A percentile compares a stretch with the other conserved stretches of the same genome.
Conservation (phyloP, 2,329 filamentous ascomycete genomes). For the Penicillium oxalicum region DNA sequence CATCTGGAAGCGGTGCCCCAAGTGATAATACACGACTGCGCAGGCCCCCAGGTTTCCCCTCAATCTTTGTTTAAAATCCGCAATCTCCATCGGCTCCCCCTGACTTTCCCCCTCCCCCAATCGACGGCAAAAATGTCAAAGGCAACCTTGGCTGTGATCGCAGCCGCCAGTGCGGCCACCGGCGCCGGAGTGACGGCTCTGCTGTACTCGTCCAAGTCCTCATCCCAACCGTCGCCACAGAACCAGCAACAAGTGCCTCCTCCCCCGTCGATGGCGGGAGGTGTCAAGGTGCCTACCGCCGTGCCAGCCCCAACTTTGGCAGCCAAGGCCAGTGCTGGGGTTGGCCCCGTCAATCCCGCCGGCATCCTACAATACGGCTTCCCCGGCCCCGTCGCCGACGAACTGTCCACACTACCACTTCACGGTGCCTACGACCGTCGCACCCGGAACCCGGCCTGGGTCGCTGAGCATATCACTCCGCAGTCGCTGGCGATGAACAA, state of each 20-base stretch:
- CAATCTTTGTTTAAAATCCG: background rate
- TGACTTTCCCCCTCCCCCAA: background rate
- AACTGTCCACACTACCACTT: conserved; percentile 68
- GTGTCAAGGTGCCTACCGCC: conserved; percentile 28
- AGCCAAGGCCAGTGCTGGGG: conserved; percentile 5
- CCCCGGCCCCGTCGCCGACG: conserved; percentile 80
- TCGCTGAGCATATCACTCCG: conserved; percentile 91
- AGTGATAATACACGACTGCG: too few species aligned
- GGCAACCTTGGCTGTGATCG: conserved; percentile 67
- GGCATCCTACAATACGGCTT: conserved; percentile 84
- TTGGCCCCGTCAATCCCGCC: conserved; percentile 60
- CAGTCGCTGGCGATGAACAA: conserved; percentile 67
- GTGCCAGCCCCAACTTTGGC: conserved; percentile 20
- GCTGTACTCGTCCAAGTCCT: conserved; percentile 54
- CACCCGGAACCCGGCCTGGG: conserved; percentile 88
- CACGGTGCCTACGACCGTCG: conserved; percentile 87
- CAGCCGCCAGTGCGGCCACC: conserved; percentile 67
- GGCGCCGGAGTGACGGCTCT: conserved; percentile 68
- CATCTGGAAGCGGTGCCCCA: too few species aligned
- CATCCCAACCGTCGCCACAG: background rate
- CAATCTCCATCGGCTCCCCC: background rate
- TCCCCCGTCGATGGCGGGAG: conserved; percentile 22
- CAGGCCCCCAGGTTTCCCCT: too few species aligned
- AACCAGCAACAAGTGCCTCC: conserved; percentile 24
- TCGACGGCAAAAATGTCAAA: conserved; percentile 62